A percentile compares a stretch with the other conserved stretches of the same genome.
These are phyloP conservation scores for Cladosporium sp. DNA, from an alignment of 2,329 filamentous ascomycete species.

Conservation along the genomic window DNA sequence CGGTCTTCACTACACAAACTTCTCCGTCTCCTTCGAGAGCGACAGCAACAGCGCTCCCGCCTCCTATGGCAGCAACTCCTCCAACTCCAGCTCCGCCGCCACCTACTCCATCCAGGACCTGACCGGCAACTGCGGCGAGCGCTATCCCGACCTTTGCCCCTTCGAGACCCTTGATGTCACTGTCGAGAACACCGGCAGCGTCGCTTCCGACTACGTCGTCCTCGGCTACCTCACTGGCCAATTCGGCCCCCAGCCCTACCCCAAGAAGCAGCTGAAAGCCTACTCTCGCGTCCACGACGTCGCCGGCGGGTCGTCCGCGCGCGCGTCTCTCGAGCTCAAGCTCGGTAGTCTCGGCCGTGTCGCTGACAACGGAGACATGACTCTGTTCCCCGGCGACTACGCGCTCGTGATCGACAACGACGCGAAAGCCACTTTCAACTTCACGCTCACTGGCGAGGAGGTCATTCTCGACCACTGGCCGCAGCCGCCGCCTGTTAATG, in stretches of 20 bases:
- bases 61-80: slow-evolving; percentile 18
- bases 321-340: slow-evolving; percentile 44
- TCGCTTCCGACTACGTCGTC: slow-evolving; percentile 54
- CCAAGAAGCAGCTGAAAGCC: slow-evolving; percentile 54
- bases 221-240: slow-evolving; percentile 53
- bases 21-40: slow-evolving; percentile 36
- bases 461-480: slow-evolving; percentile 45
- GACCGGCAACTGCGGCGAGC: slow-evolving; percentile 37
- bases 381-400: slow-evolving; percentile 58
- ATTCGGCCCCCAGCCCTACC: slow-evolving; percentile 53
- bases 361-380: slow-evolving; percentile 51
- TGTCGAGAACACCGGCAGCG: slow-evolving; percentile 51
- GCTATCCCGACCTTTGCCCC: slow-evolving; percentile 45
- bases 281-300: slow-evolving; percentile 48
- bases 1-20: slow-evolving; percentile 61
- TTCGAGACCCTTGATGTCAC: slow-evolving; percentile 45
- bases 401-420: slow-evolving; percentile 49
- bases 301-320: slow-evolving; percentile 28
- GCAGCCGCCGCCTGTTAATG: slow-evolving; percentile 29
- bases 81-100: slow-evolving; percentile 23
- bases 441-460: slow-evolving; percentile 49
- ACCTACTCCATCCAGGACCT: slow-evolving; percentile 41
- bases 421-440: slow-evolving; percentile 43
- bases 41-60: slow-evolving; percentile 7
- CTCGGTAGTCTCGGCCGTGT: slow-evolving; percentile 53